Evolutionary conservation across 2,329 filamentous ascomycete species (phyloP), one percentile per base, ranked within the genome.

Genomic region (Mariannaea elegans): DNA sequence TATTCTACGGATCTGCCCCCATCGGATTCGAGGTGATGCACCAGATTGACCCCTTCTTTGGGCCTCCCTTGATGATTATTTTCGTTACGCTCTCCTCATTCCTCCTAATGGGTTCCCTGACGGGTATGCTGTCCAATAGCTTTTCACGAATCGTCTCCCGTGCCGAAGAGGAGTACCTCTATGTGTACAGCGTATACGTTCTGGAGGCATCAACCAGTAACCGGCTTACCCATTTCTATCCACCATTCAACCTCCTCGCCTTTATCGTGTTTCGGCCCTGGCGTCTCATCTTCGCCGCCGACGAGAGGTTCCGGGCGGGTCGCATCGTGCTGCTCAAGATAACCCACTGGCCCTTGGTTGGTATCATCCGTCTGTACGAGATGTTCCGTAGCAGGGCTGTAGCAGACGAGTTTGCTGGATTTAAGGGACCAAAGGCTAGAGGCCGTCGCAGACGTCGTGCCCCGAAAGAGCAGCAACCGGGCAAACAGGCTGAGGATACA

Each of bases 11-110:
- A 10, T 90, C 88, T 16, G 90, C 85, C 72, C 91, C 87, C 70
- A 82, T 93, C 47, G 91, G 91, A 42, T 93, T 94, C 71, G 86
- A 88, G 62, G 81, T 87, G 57, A 88, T 88, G 86, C 71, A 82
- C 53, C 74, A 85, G 42, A 88, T 88, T 56, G 84, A 87, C 64
- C 81, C 79, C 18, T 76, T 86, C 60, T 87, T 87, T 56, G 83
- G 86, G 14, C 86, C 85, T 23, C 85, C 85, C 5, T 76, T 88
- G 54, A 87, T 88, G 84, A 82, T 93, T 63, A 81, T 93, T 47
- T 94, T 94, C 75, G 85, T 94, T 63, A 90, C 85, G 21, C 80
- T 94, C 70, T 92, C 90, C 41, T 91, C 91, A 58, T 92, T 94
- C 67, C 81, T 95, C 7, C 82, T 95, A 29, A 90, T 92, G 77